Percentiles rank a stretch among this genome's conserved stretches.
Evolutionary conservation across 2,329 filamentous ascomycete genomes (phyloP).

Genomic region (Nigrospora oryzae): DNA sequence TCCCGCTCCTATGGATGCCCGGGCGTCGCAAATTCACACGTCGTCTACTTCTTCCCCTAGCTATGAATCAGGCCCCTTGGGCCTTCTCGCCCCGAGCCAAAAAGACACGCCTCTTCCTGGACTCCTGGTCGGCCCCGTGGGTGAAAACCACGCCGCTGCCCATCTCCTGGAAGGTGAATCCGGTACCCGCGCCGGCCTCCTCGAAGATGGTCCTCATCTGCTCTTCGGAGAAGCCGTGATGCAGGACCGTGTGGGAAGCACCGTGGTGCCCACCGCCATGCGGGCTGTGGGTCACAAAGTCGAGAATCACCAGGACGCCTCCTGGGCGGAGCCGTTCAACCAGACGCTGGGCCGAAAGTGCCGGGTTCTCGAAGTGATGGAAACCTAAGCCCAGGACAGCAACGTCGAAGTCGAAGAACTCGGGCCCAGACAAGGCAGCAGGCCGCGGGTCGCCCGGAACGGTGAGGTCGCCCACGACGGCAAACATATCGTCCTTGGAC

Average conservation of each 20-base stretch:
- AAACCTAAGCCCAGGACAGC: constrained; percentile 54
- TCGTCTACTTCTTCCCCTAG: too few species aligned
- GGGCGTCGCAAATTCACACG: too few species aligned
- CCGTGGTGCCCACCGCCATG: constrained; percentile 13
- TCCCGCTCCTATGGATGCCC: too few species aligned
- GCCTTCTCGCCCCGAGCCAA: constrained; percentile 40
- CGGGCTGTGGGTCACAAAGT: constrained; percentile 50
- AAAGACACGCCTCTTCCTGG: constrained; percentile 34
- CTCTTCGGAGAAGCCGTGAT: constrained; percentile 56
- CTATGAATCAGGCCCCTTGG: not conserved
- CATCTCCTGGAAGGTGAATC: constrained; percentile 50
- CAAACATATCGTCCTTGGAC: constrained; percentile 41
- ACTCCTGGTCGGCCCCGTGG: constrained; percentile 20
- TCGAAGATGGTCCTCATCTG: constrained; percentile 53
- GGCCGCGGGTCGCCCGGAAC: constrained; percentile 36
- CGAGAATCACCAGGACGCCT: constrained; percentile 59
- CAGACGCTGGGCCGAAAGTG: constrained; percentile 48
- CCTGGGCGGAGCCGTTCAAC: constrained; percentile 54
- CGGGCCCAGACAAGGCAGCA: constrained; percentile 44
- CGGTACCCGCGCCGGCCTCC: constrained; percentile 47
- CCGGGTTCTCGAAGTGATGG: constrained; percentile 61
- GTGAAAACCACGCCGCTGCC: constrained; percentile 38
- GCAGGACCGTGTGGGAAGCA: constrained; percentile 44
- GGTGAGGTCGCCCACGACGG: constrained; percentile 50
- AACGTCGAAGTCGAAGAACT: constrained; percentile 64